phyloP scores from a whole-genome alignment of 352 stramenopile species.

The Globisporangium camurandrum region DNA sequence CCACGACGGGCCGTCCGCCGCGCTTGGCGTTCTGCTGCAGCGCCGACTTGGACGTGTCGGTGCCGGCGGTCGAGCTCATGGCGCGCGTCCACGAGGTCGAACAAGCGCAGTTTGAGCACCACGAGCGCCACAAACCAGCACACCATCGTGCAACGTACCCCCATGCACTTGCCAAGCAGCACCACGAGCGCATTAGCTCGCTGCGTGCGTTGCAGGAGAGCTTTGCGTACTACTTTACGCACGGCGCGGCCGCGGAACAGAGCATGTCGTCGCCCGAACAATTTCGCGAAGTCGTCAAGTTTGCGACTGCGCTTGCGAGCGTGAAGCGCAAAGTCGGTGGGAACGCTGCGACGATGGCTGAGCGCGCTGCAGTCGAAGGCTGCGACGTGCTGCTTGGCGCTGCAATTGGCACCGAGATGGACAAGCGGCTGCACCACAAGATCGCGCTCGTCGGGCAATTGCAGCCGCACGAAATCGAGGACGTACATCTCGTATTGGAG shows the following conservation, averaged over 20 bases:
- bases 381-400: conserved; percentile 65
- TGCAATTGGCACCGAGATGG: conserved; percentile 73
- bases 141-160: conserved; percentile 13
- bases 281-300: conserved; percentile 61
- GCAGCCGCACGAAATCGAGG: conserved; percentile 49
- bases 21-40: conserved; percentile 79
- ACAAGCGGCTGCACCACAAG: conserved; percentile 45
- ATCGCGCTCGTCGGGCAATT: conserved; percentile 66
- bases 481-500: conserved; percentile 77
- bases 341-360: conserved; percentile 76
- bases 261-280: conserved; percentile 74
- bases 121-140: conserved; percentile 28
- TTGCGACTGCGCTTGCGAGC: conserved; percentile 47
- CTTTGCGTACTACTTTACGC: conserved; percentile 81
- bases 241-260: conserved; percentile 70
- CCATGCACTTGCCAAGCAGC: conserved; percentile 24
- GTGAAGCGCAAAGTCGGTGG: conserved; percentile 66
- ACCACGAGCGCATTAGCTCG: conserved; percentile 72
- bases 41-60: conserved; percentile 70
- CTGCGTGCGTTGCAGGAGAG: conserved; percentile 61
- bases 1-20: conserved; percentile 13
- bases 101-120: conserved; percentile 24
- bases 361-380: conserved; percentile 58
- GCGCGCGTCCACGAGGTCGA: conserved; percentile 38
- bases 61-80: conserved; percentile 74